Evolutionary conservation across 225 moss, liverwort and hornwort genomes (phyloP).

Genomic region (Pseudisothecium myosuroides): DNA sequence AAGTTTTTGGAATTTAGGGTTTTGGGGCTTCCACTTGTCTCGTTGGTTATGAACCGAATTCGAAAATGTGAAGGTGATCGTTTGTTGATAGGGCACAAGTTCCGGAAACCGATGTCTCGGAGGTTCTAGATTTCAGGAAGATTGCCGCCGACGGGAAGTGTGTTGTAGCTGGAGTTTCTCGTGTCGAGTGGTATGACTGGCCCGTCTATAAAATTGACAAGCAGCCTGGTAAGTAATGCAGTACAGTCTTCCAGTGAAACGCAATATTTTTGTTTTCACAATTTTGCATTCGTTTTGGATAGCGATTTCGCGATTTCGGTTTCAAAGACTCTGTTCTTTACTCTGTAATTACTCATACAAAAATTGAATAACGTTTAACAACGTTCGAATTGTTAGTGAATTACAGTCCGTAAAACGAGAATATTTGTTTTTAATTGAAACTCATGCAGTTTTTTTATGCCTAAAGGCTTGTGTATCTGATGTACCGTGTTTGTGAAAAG

Average conservation of each 20-base stretch:
- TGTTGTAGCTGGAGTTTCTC: slow-evolving; percentile 40
- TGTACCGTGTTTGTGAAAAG: background rate
- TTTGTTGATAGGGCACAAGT: slow-evolving; percentile 36
- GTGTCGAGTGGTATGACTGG: slow-evolving; percentile 28
- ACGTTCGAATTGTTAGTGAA: background rate
- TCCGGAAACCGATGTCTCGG: slow-evolving; percentile 67
- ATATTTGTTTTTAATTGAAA: too few species aligned
- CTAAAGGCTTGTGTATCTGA: background rate
- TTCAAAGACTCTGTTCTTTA: background rate
- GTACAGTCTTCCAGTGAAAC: background rate
- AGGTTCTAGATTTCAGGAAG: slow-evolving; percentile 72
- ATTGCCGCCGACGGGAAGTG: slow-evolving; percentile 11
- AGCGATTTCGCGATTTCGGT: background rate
- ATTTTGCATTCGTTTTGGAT: background rate
- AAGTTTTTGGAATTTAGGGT: background rate
- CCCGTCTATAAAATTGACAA: slow-evolving; percentile 61
- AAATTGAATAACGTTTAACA: background rate
- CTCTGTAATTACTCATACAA: background rate
- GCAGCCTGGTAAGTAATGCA: slow-evolving; percentile 49
- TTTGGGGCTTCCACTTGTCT: background rate
- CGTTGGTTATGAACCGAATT: background rate
- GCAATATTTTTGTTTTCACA: background rate
- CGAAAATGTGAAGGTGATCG: background rate
- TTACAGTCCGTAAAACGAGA: background rate
- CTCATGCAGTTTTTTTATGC: background rate